Evolutionary conservation across 768 basidiomycete species (phyloP).

Genomic region (Trametes meyenii): DNA sequence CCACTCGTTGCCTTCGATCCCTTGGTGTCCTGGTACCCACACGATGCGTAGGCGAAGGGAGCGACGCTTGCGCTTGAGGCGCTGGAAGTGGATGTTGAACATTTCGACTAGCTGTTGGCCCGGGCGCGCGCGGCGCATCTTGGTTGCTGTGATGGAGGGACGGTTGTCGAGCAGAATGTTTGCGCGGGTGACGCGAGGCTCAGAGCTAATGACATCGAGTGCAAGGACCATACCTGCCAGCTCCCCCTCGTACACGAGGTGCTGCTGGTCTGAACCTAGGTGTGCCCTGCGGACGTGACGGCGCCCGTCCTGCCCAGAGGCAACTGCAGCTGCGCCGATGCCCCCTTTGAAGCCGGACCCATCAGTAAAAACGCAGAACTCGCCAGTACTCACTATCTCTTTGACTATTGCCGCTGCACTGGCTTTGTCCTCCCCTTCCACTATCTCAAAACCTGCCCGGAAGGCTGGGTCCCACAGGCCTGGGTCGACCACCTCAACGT

Average conservation of each 20-base stretch:
- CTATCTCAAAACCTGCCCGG: too few species aligned
- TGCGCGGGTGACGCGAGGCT: not conserved
- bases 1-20: slow-evolving; percentile 27
- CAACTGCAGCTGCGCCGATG: not conserved
- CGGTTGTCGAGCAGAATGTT: slow-evolving; percentile 3
- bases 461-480: not conserved
- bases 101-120: not conserved
- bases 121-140: not conserved
- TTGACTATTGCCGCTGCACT: not conserved
- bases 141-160: not conserved
- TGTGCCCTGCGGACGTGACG: not conserved
- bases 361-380: slow-evolving; percentile 9
- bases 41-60: not conserved
- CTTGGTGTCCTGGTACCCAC: slow-evolving; percentile 27
- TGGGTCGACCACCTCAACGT: slow-evolving; percentile 1
- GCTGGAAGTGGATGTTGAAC: not conserved
- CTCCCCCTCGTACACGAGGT: not conserved
- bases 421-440: slow-evolving; percentile 3
- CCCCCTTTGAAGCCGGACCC: slow-evolving; percentile 22
- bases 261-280: not conserved
- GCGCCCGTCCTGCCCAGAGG: not conserved
- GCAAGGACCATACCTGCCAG: not conserved
- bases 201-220: not conserved
- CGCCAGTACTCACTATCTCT: not conserved
- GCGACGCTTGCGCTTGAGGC: not conserved